Conservation (phyloP, 2,329 filamentous ascomycete species). For the Fusarium coicis region DNA sequence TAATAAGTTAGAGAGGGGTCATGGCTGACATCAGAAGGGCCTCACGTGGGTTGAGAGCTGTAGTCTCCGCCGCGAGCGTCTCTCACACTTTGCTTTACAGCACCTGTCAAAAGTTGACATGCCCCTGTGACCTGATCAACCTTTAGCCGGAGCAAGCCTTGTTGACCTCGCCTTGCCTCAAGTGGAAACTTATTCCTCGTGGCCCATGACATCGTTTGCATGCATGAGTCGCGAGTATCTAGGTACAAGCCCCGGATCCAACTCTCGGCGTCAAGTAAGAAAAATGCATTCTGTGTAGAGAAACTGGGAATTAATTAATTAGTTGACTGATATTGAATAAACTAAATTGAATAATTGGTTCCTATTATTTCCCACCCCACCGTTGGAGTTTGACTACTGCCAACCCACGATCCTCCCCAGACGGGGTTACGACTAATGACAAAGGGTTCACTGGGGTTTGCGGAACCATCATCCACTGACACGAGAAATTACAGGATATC, state of each 20-base stretch:
- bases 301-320: neutral
- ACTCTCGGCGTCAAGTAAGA: neutral
- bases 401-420: slow-evolving; percentile 13
- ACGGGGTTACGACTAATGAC: neutral
- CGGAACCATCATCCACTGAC: slow-evolving; percentile 2
- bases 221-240: slow-evolving; percentile 26
- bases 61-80: slow-evolving; percentile 2
- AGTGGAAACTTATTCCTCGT: slow-evolving; percentile 20
- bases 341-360: neutral
- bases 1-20: slow-evolving; percentile 7
- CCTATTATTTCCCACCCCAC: neutral
- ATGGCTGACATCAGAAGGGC: slow-evolving; percentile 32
- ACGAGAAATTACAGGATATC: slow-evolving; percentile 12
- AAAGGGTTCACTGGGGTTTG: slow-evolving; percentile 2
- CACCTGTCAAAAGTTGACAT: slow-evolving; percentile 9
- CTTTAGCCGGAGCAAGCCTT: slow-evolving; percentile 30
- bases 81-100: neutral
- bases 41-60: slow-evolving; percentile 24
- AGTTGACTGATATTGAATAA: slow-evolving; percentile 9
- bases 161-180: slow-evolving; percentile 7
- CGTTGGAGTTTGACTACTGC: slow-evolving; percentile 8
- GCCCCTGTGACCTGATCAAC: slow-evolving; percentile 33
- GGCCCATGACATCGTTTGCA: slow-evolving; percentile 31
- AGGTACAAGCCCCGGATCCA: slow-evolving; percentile 1
- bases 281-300: slow-evolving; percentile 14